phyloP scores from a whole-genome alignment of 441 rosid genomes.

The Euphorbia schlechtendalii region DNA sequence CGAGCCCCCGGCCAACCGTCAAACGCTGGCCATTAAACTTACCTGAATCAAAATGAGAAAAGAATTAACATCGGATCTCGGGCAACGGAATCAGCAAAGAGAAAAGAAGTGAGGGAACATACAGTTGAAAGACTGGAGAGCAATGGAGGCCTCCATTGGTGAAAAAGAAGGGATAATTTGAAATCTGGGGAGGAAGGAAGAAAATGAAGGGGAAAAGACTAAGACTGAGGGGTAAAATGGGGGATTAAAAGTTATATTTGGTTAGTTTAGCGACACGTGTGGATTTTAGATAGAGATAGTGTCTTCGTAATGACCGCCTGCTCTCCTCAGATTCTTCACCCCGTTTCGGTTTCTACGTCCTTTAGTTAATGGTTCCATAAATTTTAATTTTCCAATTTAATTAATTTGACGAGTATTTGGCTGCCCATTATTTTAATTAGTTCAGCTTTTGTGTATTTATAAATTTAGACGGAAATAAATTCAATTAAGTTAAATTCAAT shows the following conservation, averaged over 20 bases:
- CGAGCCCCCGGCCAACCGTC: conserved; percentile 21
- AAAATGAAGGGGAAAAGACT: no score
- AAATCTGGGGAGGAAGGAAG: background rate
- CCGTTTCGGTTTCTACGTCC: background rate
- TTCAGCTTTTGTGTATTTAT: no score
- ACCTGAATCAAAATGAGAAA: conserved; percentile 12
- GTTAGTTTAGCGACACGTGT: conserved; percentile 14
- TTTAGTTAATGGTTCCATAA: no score
- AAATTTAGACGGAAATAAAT: no score
- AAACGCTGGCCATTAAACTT: conserved; percentile 29
- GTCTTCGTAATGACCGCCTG: conserved; percentile 39
- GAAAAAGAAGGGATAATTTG: background rate
- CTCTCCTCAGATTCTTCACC: conserved; percentile 27
- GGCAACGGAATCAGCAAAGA: no score
- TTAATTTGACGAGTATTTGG: no score
- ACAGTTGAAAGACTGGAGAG: conserved; percentile 61
- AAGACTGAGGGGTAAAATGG: background rate
- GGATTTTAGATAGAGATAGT: background rate
- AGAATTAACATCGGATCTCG: conserved; percentile 18
- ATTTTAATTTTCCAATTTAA: no score
- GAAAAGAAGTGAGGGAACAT: conserved; percentile 10
- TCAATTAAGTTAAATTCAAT: no score
- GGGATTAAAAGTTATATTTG: background rate
- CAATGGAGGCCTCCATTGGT: conserved; percentile 67
- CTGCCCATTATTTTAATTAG: no score